phyloP scores from a whole-genome alignment of 345 rosid genomes.

The Populus deltoides region DNA sequence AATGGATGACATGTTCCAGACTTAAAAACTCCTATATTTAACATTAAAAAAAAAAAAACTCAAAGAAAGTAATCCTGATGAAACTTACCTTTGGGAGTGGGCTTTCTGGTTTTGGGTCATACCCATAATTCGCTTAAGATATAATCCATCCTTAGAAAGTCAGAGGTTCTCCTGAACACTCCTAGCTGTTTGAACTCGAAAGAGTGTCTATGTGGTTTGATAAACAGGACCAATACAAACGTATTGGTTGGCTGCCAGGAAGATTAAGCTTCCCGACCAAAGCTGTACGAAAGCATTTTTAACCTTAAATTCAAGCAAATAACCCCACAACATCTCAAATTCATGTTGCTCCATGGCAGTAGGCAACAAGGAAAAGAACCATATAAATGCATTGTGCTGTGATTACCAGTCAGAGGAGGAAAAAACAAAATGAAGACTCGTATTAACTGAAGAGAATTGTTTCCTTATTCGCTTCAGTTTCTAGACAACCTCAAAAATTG shows the following conservation, averaged over 20 bases:
- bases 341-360: conserved; percentile 84
- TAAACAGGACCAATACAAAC: conserved; percentile 41
- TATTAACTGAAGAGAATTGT: too few relatives aligned
- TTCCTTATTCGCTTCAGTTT: too few relatives aligned
- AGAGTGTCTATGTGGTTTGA: conserved; percentile 41
- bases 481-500: too few relatives aligned
- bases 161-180: conserved; percentile 9
- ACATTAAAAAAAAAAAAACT: too few relatives aligned
- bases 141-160: conserved; percentile 23
- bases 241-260: conserved; percentile 75
- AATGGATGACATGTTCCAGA: too few relatives aligned
- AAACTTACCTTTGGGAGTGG: too few relatives aligned
- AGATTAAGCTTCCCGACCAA: conserved; percentile 70
- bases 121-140: background rate
- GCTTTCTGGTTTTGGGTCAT: too few relatives aligned
- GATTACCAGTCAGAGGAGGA: conserved; percentile 43
- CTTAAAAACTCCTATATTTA: too few relatives aligned
- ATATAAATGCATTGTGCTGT: conserved; percentile 78
- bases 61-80: too few relatives aligned
- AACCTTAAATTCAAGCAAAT: conserved; percentile 80
- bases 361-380: conserved; percentile 90
- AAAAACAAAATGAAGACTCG: too few relatives aligned
- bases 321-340: conserved; percentile 73
- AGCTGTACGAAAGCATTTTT: conserved; percentile 67
- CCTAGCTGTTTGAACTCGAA: conserved; percentile 34